Percentiles rank a stretch among this genome's conserved stretches.
Conservation (phyloP, 2,329 filamentous ascomycete genomes). For the Aspergillus nomiae region DNA sequence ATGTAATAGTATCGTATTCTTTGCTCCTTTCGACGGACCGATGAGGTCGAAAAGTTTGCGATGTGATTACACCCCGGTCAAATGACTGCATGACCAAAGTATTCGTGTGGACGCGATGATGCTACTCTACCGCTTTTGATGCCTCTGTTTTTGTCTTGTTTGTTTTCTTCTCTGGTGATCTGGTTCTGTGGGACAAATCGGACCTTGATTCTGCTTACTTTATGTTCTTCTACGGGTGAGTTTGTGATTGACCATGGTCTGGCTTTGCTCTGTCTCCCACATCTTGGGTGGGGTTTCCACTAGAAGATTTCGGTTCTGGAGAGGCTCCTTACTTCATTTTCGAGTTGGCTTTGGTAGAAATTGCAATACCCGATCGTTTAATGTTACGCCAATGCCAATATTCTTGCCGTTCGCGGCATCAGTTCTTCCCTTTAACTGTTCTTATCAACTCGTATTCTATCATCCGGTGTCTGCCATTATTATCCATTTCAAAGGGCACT, state of each 20-base stretch:
- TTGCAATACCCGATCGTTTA: slow-evolving; percentile 11
- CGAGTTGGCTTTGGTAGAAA: slow-evolving; percentile 9
- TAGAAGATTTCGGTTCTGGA: slow-evolving; percentile 20
- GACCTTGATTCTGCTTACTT: background rate
- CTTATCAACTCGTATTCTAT: background rate
- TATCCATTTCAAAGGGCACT: background rate
- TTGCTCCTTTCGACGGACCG: background rate
- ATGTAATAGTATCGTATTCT: slow-evolving; percentile 62
- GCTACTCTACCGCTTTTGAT: slow-evolving; percentile 4
- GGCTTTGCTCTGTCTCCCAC: background rate
- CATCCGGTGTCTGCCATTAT: background rate
- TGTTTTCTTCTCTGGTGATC: slow-evolving; percentile 12
- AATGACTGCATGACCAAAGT: background rate
- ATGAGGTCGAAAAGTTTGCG: slow-evolving; percentile 11
- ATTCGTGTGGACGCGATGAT: background rate
- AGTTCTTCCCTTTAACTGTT: background rate
- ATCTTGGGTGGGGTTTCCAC: slow-evolving; percentile 2
- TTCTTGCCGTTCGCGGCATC: background rate
- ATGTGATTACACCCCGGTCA: slow-evolving; percentile 5
- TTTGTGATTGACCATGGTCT: slow-evolving; percentile 3
- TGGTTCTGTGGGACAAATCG: slow-evolving; percentile 15
- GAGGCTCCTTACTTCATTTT: slow-evolving; percentile 4
- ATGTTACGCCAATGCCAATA: background rate
- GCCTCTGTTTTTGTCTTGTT: slow-evolving; percentile 10
- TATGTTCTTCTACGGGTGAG: background rate